phyloP scores from a whole-genome alignment of 2,329 filamentous ascomycete species.

The Aureobasidium zeae region DNA sequence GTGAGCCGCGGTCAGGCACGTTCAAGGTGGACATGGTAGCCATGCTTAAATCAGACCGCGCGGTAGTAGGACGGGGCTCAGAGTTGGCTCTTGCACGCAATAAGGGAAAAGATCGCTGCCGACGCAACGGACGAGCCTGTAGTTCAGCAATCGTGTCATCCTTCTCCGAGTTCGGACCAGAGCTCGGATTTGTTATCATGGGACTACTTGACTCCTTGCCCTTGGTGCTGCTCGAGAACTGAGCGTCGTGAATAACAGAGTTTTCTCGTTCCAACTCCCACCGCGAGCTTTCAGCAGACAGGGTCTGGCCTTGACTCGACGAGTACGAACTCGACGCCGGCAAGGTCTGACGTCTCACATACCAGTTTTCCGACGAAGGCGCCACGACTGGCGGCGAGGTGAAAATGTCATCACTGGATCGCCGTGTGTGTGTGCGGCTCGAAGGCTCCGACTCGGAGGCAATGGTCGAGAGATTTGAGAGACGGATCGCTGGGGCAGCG shows the following conservation, averaged over 20 bases:
- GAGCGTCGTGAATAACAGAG: constrained; percentile 28
- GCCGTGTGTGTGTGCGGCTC: constrained; percentile 18
- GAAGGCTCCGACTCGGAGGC: constrained; percentile 26
- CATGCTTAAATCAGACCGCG: constrained; percentile 25
- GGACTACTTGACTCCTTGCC: not conserved
- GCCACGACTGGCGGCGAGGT: not conserved
- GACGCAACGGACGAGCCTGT: constrained; percentile 24
- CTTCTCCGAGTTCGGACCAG: constrained; percentile 20
- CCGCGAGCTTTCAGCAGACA: constrained; percentile 9
- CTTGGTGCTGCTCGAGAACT: constrained; percentile 21
- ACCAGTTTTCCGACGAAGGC: constrained; percentile 5
- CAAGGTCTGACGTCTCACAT: constrained; percentile 9
- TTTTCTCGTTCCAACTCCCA: constrained; percentile 3
- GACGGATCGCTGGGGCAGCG: constrained; percentile 1
- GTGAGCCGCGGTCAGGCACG: constrained; percentile 24
- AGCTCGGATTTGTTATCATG: constrained; percentile 4
- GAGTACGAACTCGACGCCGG: constrained; percentile 10
- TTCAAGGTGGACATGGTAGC: constrained; percentile 21
- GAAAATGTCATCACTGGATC: constrained; percentile 19
- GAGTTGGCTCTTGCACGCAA: constrained; percentile 25
- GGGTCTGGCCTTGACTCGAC: not conserved
- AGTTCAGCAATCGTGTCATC: constrained; percentile 29
- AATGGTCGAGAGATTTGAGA: constrained; percentile 28
- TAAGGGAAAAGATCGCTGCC: constrained; percentile 28
- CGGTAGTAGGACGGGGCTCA: constrained; percentile 20